Base-by-base conservation (phyloP, 805 yeast genomes). In the Metschnikowia cubensis region DNA sequence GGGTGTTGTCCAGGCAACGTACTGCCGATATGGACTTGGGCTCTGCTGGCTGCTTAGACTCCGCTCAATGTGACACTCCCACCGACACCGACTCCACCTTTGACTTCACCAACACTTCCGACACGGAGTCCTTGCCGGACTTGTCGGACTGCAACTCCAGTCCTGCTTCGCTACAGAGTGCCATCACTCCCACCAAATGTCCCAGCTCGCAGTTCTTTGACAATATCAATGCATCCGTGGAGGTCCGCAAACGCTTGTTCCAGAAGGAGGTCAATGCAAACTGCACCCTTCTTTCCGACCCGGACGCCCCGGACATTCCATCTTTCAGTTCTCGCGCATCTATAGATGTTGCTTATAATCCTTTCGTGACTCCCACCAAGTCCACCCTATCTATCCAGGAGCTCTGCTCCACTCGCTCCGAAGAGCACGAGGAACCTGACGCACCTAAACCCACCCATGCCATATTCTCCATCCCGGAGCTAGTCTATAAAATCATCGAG, bases 391-490 rank as follows among this genome's bases (percentile, higher is more conserved):
- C 29, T 13, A 35, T 35, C 35, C 39, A 35, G 6, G 14, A 22
- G 8, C 36, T 36, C 13, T 22, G 17, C 14, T 31, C 35, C 13
- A 22, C 18, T 4, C 33, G 3, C 4, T 7, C 8, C 4, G n/a
- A 13, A 18, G 3, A 14, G 22, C 15, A 6, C 13, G 31, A 32
- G 14, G 31, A 20, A 15, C 33, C 42, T 15, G 31, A 32, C 10
- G 31, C 15, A 15, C 21, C 36, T 21, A 36, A 33, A 10, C 45
- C 53, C 2, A 38, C 51, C 4, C 21, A 25, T 4, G 36, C 40
- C 15, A 84, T 89, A 7, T 85, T 89, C 59, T 72, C 75, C 45
- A 82, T 85, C 34, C 96, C 96, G 0, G 97, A 89, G 64, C 84
- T 89, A 47, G 71, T 89, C 14, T 66, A 73, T 52, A 73, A 75